Evolutionary conservation across 306 rosid species (phyloP).

Genomic region (Malus fusca): DNA sequence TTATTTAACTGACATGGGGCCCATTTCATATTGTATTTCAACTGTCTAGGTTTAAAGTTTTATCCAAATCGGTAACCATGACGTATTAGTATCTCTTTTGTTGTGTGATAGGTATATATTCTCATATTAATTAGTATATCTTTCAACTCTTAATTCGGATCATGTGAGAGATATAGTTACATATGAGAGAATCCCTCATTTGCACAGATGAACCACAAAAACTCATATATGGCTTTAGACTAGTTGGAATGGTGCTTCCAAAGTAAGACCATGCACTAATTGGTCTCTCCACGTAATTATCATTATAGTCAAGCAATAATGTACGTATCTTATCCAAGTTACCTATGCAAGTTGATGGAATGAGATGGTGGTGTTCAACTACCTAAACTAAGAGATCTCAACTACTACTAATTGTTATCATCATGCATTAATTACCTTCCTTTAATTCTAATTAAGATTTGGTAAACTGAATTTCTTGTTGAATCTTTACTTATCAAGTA

Average conservation of each 20-base stretch:
- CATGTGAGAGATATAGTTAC: background rate
- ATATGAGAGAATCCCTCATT: too few species aligned
- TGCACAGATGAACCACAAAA: background rate
- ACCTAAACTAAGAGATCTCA: conserved; percentile 19
- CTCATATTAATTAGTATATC: too few species aligned
- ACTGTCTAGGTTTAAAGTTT: too few species aligned
- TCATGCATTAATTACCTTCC: conserved; percentile 13
- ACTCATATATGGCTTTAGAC: background rate
- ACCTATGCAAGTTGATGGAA: background rate
- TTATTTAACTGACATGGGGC: too few species aligned
- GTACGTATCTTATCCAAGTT: background rate
- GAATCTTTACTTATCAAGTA: background rate
- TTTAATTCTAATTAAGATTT: conserved; percentile 24
- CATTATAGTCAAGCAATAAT: background rate
- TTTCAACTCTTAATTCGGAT: too few species aligned
- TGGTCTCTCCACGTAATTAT: background rate
- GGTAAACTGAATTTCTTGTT: conserved; percentile 15
- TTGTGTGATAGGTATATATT: too few species aligned
- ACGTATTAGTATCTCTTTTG: too few species aligned
- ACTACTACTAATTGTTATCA: conserved; percentile 16
- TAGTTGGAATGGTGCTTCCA: background rate
- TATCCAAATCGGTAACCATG: too few species aligned
- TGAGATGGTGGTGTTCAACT: conserved; percentile 8
- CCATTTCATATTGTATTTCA: background rate
- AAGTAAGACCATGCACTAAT: background rate